Base-by-base conservation (phyloP, 2,329 filamentous ascomycete genomes). In the Colletotrichum neosansevieriae region DNA sequence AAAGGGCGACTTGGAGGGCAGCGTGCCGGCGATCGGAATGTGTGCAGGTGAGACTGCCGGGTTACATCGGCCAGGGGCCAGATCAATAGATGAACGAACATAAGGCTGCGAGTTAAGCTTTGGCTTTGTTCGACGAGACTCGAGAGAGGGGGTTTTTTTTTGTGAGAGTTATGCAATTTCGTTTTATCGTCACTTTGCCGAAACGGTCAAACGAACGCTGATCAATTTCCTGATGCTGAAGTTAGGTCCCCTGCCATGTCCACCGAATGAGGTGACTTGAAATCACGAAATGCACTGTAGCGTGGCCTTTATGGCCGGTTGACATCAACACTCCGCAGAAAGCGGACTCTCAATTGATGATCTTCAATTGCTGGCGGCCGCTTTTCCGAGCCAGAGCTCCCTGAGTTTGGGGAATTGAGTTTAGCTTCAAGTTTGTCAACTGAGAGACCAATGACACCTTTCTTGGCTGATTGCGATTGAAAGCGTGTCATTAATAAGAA, bases 151-250 rank as follows among this genome's bases (percentile, higher is more conserved):
- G n/a, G n/a, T n/a, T n/a, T 11, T 34, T 51, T 51, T 34, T 34
- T 34, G 49, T 32, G 49, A 51, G 49, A 51, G 49, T 51, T 34
- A 24, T 51, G 29, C 49, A 51, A 51, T 51, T 51, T 51, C 49
- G 1, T n/a, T 32, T 24, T 51, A 10, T 19, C 49, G 29, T 51
- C 29, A 32, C 49, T 51, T 51, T 24, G 24, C 49, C 29, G 24
- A 34, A 34, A 32, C n/a, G 15, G 49, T 51, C 49, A 12, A n/a
- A 11, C 49, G n/a, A n/a, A 21, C 29, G 49, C 49, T 34, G 49
- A 51, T 51, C 49, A 51, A 15, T 51, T 51, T 51, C 49, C 49
- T 34, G 21, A 34, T 6, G 49, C 3, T 51, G 49, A 51, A 24
- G 49, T 24, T 4, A 24, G 24, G 11, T 29, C 29, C 49, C 13